Evolutionary conservation across 1,284 basidiomycete species (phyloP).

Genomic region (Ganoderma lucidum): DNA sequence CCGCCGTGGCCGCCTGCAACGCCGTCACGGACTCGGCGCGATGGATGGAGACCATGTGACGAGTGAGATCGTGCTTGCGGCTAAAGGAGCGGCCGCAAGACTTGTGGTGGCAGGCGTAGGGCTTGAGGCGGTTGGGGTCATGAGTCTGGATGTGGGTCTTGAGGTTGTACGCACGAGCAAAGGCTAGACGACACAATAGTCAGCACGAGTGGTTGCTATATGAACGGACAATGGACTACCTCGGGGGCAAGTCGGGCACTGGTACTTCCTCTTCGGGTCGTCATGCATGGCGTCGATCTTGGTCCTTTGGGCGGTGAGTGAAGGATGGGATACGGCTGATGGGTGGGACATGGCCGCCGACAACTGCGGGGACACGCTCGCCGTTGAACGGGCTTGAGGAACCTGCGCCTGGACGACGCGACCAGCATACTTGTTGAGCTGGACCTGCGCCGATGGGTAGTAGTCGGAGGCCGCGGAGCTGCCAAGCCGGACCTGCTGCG

Average conservation of each 20-base stretch:
- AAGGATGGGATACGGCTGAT: conserved; percentile 49
- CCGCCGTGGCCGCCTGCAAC: conserved; percentile 31
- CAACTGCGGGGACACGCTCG: conserved; percentile 60
- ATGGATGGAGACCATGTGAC: conserved; percentile 88
- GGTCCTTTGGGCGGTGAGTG: conserved; percentile 44
- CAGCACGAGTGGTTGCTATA: conserved; percentile 22
- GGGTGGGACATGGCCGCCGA: conserved; percentile 40
- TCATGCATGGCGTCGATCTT: conserved; percentile 52
- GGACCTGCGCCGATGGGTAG: conserved; percentile 40
- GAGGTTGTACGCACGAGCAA: conserved; percentile 89
- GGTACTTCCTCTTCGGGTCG: conserved; percentile 80
- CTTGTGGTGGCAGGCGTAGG: conserved; percentile 82
- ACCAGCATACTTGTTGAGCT: conserved; percentile 40
- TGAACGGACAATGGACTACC: conserved; percentile 49
- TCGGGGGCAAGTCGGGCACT: conserved; percentile 74
- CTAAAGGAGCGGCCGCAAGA: conserved; percentile 88
- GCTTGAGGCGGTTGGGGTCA: conserved; percentile 87
- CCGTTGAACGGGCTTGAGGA: conserved; percentile 55
- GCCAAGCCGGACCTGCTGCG: conserved; percentile 47
- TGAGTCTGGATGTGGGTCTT: conserved; percentile 93
- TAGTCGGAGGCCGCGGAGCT: conserved; percentile 60
- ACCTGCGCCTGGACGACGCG: conserved; percentile 31
- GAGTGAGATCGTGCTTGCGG: conserved; percentile 88
- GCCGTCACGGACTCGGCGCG: conserved; percentile 63
- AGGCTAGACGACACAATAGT: conserved; percentile 55